These are phyloP conservation scores for Erodium maritimum DNA, from an alignment of 345 rosid genomes.

Conservation along the genomic window DNA sequence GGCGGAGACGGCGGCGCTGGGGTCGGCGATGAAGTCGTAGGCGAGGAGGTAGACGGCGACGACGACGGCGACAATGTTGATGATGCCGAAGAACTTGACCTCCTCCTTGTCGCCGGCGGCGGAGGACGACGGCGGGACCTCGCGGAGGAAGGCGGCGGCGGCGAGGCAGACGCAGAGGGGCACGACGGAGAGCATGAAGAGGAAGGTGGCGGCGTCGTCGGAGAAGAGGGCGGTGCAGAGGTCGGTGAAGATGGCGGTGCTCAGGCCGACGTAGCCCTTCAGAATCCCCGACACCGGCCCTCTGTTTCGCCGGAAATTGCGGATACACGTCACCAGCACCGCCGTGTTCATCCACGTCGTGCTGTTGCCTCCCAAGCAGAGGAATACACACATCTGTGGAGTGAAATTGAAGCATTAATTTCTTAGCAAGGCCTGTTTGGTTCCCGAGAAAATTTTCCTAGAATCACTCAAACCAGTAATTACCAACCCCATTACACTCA, in stretches of 20 bases:
- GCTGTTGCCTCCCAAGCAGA: slow-evolving; percentile 93
- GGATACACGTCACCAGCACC: slow-evolving; percentile 72
- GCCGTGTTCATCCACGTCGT: slow-evolving; percentile 99
- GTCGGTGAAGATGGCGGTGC: slow-evolving; percentile 94
- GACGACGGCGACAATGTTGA: slow-evolving; percentile 55
- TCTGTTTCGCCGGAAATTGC: slow-evolving; percentile 75
- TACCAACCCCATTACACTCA: too few relatives aligned
- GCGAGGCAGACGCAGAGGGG: slow-evolving; percentile 73
- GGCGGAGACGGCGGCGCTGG: slow-evolving; percentile 21
- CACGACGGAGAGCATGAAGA: slow-evolving; percentile 52
- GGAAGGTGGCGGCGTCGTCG: slow-evolving; percentile 45
- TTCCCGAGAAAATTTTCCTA: background rate
- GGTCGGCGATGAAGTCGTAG: slow-evolving; percentile 44
- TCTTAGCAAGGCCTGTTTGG: background rate
- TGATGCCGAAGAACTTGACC: slow-evolving; percentile 39
- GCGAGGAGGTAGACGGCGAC: slow-evolving; percentile 65
- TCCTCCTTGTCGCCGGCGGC: slow-evolving; percentile 46
- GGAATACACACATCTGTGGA: slow-evolving; percentile 49
- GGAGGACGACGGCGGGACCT: slow-evolving; percentile 44
- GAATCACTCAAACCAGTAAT: background rate
- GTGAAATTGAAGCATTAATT: background rate
- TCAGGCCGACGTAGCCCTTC: slow-evolving; percentile 79
- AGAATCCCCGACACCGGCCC: slow-evolving; percentile 90
- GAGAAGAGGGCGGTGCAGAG: slow-evolving; percentile 70
- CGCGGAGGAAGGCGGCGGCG: slow-evolving; percentile 75